Percentiles rank a stretch among this genome's conserved stretches.
These are phyloP conservation scores for Deuterostichococcus epilithicus DNA, from an alignment of 139 green algal genomes.

Conservation along the genomic window DNA sequence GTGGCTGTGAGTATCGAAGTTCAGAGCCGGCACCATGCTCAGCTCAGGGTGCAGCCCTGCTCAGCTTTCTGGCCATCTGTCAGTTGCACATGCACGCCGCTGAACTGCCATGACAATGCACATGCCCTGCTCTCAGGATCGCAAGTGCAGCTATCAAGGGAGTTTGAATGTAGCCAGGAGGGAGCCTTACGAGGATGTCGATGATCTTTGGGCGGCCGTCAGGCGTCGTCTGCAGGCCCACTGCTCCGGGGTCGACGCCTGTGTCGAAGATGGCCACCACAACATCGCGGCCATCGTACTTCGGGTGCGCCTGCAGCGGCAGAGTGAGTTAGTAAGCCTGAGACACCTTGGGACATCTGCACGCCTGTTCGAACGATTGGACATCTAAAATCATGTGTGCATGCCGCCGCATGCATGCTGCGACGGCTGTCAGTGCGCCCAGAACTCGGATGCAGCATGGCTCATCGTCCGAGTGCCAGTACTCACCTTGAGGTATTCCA, in stretches of 20 bases:
- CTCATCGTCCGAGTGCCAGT: neutral
- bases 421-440: neutral
- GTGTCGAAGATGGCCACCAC: slow-evolving; percentile 90
- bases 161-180: too few relatives aligned
- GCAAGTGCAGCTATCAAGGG: too few relatives aligned
- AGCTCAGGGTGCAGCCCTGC: too few relatives aligned
- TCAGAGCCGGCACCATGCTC: too few relatives aligned
- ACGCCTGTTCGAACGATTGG: neutral
- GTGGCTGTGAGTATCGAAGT: too few relatives aligned
- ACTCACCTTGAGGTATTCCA: slow-evolving; percentile 47
- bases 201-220: slow-evolving; percentile 80
- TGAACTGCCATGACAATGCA: too few relatives aligned
- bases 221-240: slow-evolving; percentile 71
- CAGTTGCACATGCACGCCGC: too few relatives aligned
- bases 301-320: slow-evolving; percentile 59
- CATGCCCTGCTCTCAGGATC: too few relatives aligned
- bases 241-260: slow-evolving; percentile 64
- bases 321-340: too few relatives aligned
- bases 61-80: too few relatives aligned
- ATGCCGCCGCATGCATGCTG: too few relatives aligned
- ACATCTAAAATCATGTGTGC: neutral
- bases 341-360: neutral
- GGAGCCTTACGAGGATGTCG: slow-evolving; percentile 24
- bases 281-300: slow-evolving; percentile 74
- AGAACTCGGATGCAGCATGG: too few relatives aligned